These are phyloP conservation scores for Bertia moriformis DNA, from an alignment of 2,329 filamentous ascomycete species.

Conservation along the genomic window DNA sequence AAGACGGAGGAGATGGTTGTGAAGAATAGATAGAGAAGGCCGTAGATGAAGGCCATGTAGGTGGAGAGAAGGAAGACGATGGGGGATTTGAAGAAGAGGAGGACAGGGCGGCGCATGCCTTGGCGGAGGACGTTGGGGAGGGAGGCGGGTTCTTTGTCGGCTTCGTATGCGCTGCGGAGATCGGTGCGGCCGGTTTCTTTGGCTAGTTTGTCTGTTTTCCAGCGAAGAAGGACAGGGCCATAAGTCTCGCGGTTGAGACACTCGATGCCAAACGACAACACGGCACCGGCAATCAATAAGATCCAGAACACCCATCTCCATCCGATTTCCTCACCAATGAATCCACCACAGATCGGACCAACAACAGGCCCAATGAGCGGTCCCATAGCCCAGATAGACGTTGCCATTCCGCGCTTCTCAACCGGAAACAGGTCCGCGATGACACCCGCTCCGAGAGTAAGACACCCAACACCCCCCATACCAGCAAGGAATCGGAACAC, in stretches of 20 bases:
- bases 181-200: conserved; percentile 21
- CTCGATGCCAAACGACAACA: conserved; percentile 19
- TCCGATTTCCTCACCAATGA: conserved; percentile 29
- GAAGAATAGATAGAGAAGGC: conserved; percentile 36
- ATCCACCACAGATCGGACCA: conserved; percentile 32
- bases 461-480: conserved; percentile 36
- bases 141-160: not conserved
- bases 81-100: conserved; percentile 32
- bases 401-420: conserved; percentile 28
- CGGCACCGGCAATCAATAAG: conserved; percentile 26
- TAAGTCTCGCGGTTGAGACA: conserved; percentile 29
- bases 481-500: conserved; percentile 45
- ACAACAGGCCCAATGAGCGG: conserved; percentile 27
- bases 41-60: conserved; percentile 35
- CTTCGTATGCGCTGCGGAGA: not conserved
- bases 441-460: conserved; percentile 38
- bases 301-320: conserved; percentile 40
- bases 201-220: conserved; percentile 28
- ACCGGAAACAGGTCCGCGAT: conserved; percentile 37
- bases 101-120: conserved; percentile 33
- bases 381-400: conserved; percentile 31
- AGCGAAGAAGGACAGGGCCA: conserved; percentile 31
- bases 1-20: conserved; percentile 37
- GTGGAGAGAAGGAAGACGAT: conserved; percentile 29
- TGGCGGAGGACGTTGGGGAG: conserved; percentile 14